phyloP scores from a whole-genome alignment of 805 yeast genomes.

The Cyberlindnera mycetangii region DNA sequence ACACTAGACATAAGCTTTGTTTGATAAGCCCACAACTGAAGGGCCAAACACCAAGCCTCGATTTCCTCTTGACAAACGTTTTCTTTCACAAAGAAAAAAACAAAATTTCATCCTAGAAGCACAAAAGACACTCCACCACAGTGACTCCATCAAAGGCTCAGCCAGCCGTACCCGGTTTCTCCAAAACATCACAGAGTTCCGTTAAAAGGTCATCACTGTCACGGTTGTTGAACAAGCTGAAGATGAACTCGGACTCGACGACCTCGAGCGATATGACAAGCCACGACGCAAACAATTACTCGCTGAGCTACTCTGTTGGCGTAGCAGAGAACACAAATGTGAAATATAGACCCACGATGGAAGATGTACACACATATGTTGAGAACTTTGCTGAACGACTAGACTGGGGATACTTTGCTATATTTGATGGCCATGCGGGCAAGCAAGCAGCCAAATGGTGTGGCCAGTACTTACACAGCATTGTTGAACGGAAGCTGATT shows the following conservation, averaged over 20 bases:
- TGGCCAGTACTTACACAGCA: slow-evolving; percentile 75
- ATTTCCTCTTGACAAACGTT: too few species aligned
- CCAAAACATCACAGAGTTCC: background rate
- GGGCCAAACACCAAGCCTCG: too few species aligned
- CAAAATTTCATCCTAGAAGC: too few species aligned
- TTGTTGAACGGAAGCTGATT: slow-evolving; percentile 58
- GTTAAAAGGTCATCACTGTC: slow-evolving; percentile 8
- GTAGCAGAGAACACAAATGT: slow-evolving; percentile 87
- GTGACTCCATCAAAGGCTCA: background rate
- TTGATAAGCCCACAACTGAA: too few species aligned
- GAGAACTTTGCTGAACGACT: slow-evolving; percentile 88
- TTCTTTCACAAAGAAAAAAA: too few species aligned
- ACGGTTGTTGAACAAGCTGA: slow-evolving; percentile 9
- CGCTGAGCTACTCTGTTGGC: slow-evolving; percentile 78
- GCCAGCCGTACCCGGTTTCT: background rate
- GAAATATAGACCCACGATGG: slow-evolving; percentile 85
- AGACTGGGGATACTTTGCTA: slow-evolving; percentile 94
- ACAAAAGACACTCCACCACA: background rate
- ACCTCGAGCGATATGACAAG: slow-evolving; percentile 1
- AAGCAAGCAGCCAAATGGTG: slow-evolving; percentile 92
- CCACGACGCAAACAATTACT: slow-evolving; percentile 21
- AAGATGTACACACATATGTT: slow-evolving; percentile 90
- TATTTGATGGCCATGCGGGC: slow-evolving; percentile 98
- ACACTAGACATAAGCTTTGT: too few species aligned
- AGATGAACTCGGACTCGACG: slow-evolving; percentile 4